phyloP scores from a whole-genome alignment of 2,329 filamentous ascomycete genomes.

The Xylariaceae sp. region DNA sequence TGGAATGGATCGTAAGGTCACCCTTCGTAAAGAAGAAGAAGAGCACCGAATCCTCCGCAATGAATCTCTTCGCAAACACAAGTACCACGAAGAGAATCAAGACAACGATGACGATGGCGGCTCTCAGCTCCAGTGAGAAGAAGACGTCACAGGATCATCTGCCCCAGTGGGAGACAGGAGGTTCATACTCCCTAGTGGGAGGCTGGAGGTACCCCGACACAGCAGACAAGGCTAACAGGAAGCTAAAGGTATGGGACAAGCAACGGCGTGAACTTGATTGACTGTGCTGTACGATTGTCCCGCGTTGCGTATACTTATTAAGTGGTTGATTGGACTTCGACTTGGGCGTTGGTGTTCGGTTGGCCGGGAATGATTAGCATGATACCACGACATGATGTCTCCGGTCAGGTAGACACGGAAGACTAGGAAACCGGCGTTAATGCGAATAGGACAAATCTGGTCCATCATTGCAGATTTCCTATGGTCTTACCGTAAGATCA shows the following conservation, averaged over 20 bases:
- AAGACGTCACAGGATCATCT: too few species aligned
- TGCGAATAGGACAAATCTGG: too few species aligned
- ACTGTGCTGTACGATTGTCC: neutral
- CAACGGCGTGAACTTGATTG: neutral
- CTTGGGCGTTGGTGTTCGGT: conserved; percentile 1
- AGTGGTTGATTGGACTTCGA: neutral
- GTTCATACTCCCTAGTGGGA: too few species aligned
- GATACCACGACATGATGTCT: conserved; percentile 8
- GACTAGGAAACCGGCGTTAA: too few species aligned
- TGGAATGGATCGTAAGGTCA: conserved; percentile 58
- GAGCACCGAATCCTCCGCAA: too few species aligned
- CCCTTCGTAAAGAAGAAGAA: neutral
- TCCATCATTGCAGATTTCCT: too few species aligned
- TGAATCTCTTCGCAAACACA: conserved; percentile 11
- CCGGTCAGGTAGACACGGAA: neutral
- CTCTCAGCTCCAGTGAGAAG: too few species aligned
- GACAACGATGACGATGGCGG: neutral
- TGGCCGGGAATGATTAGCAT: conserved; percentile 2
- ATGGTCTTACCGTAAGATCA: too few species aligned
- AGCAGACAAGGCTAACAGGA: neutral
- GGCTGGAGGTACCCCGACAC: too few species aligned
- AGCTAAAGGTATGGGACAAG: neutral
- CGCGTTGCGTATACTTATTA: neutral
- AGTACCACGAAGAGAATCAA: conserved; percentile 5
- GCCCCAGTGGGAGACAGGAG: too few species aligned